These are phyloP conservation scores for Blastobotrys malaysiensis DNA, from an alignment of 1,139 yeast genomes.

Conservation along the genomic window DNA sequence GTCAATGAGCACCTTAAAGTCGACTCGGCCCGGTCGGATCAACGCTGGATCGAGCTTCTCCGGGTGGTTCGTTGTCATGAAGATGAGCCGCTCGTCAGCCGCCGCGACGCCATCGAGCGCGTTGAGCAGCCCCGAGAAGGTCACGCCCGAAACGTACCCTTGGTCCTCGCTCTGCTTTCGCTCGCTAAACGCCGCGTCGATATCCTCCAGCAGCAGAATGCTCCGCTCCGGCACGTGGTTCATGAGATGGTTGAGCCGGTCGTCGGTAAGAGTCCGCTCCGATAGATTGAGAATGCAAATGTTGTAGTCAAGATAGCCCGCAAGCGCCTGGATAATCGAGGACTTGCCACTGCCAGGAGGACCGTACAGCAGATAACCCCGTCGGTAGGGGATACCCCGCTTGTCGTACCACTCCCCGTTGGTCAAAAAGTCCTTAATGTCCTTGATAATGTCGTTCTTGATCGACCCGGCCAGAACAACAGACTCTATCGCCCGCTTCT, in stretches of 20 bases:
- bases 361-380: constrained; percentile 91
- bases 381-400: constrained; percentile 92
- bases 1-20: constrained; percentile 72
- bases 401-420: constrained; percentile 91
- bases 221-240: constrained; percentile 92
- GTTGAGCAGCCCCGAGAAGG: constrained; percentile 88
- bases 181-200: constrained; percentile 90
- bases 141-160: constrained; percentile 71
- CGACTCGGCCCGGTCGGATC: constrained; percentile 92
- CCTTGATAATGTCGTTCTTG: constrained; percentile 57
- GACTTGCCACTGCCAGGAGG: constrained; percentile 99
- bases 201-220: constrained; percentile 78
- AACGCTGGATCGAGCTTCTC: constrained; percentile 74
- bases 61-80: constrained; percentile 98
- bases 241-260: constrained; percentile 88
- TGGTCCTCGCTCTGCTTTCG: constrained; percentile 74
- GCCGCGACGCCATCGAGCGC: constrained; percentile 99
- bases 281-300: constrained; percentile 88
- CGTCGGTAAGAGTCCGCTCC: constrained; percentile 89
- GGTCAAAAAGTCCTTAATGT: constrained; percentile 70
- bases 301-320: constrained; percentile 93
- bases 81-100: constrained; percentile 92
- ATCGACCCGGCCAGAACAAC: constrained; percentile 79
- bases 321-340: constrained; percentile 90
- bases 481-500: constrained; percentile 75